Conservation (phyloP, 441 rosid genomes). For the Lepidium campestre region DNA sequence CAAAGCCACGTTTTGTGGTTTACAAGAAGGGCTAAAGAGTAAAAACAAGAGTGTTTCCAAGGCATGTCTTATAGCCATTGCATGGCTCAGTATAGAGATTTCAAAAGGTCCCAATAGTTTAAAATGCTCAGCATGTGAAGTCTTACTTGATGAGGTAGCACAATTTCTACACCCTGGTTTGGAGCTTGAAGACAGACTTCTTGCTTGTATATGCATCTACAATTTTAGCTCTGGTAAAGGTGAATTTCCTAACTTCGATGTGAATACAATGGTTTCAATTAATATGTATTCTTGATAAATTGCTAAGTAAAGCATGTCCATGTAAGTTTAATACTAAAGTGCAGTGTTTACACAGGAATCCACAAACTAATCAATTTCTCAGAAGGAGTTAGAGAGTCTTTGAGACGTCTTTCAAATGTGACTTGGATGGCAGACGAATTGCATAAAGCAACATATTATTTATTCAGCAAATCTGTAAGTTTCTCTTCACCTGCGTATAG, state of each 20-base stretch:
- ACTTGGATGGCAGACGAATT: constrained; percentile 98
- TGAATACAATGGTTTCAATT: background rate
- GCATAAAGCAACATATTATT: constrained; percentile 78
- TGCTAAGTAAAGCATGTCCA: background rate
- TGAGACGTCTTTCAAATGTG: constrained; percentile 77
- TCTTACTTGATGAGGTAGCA: constrained; percentile 57
- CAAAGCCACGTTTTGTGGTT: constrained; percentile 48
- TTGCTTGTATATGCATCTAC: constrained; percentile 81
- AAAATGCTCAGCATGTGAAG: constrained; percentile 63
- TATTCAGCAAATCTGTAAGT: constrained; percentile 72
- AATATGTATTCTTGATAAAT: too few species aligned
- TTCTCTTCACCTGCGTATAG: constrained; percentile 5
- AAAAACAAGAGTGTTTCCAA: constrained; percentile 52
- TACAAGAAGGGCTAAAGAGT: constrained; percentile 65
- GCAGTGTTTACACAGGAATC: constrained; percentile 49
- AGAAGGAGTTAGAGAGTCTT: constrained; percentile 82
- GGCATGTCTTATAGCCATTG: constrained; percentile 52
- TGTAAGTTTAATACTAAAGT: constrained; percentile 9
- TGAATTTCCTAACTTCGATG: constrained; percentile 10
- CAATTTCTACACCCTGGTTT: constrained; percentile 81
- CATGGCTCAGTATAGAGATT: constrained; percentile 85
- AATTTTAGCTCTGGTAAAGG: constrained; percentile 92
- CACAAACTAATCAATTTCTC: constrained; percentile 75
- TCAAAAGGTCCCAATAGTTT: constrained; percentile 49
- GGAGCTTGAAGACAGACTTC: constrained; percentile 78